Base-by-base conservation (phyloP, 2,329 filamentous ascomycete species). In the Pseudogymnoascus sp. region DNA sequence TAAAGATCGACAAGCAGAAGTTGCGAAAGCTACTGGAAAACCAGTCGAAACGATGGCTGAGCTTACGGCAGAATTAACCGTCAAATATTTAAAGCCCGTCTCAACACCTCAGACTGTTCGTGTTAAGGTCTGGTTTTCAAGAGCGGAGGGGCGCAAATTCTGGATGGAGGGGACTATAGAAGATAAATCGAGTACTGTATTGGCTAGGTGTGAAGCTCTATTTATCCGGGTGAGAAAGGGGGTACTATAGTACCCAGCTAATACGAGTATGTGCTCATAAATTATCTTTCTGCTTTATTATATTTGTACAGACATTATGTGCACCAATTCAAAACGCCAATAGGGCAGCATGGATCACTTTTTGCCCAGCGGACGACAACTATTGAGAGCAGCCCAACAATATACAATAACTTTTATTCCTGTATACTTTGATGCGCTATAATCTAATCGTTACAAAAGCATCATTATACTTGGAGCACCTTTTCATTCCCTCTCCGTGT, bases 11-110 rank as follows among this genome's bases (percentile, higher is more conserved):
- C 40, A 33, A 44, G 57, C 31, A 2, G 17, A 60, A 9, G n/a
- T 60, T 21, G 57, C 31, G 3, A 60, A 17, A 19, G 21, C 17
- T 36, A 36, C 57, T 8, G 31, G 9, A 8, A 17, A 6, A 36
- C 6, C 10, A 23, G 35, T 26, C 57, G 57, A 60, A 36, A 13
- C 2, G 21, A 60, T 60, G 31, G 15, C 11, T 2, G 62, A 42
- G 21, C 42, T 64, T 10, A 64, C 63, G 28, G 63, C 60, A 36
- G 35, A 64, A 31, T 62, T 64, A 50, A 64, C 38, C 9, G n/a
- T 62, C 28, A 64, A 50, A 36, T 64, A 64, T 42, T 28, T 62
- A 13, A 62, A 62, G 60, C 26, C 60, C 2, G 60, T 62, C 35
- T 8, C 31, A 19, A 64, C 63, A n/a, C 63, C 60, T 17, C 63